These are phyloP conservation scores for Colletotrichum lupini DNA, from an alignment of 2,329 filamentous ascomycete species.

Conservation along the genomic window DNA sequence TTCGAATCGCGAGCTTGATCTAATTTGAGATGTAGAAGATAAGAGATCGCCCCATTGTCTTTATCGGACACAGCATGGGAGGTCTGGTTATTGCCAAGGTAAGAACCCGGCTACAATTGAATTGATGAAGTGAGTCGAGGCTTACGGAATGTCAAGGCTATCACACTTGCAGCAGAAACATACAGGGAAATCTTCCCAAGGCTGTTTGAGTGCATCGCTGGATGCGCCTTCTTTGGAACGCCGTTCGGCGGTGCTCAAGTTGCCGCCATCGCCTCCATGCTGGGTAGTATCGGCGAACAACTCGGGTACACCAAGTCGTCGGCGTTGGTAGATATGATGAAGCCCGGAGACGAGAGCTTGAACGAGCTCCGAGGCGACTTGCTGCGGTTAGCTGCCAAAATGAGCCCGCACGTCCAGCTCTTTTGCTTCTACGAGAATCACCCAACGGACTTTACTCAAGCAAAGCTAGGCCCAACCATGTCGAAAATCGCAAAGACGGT, in stretches of 20 bases:
- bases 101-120: constrained; percentile 28
- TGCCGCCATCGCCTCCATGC: constrained; percentile 51
- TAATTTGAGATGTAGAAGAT: constrained; percentile 7
- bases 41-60: constrained; percentile 50
- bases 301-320: constrained; percentile 46
- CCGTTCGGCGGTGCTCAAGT: constrained; percentile 52
- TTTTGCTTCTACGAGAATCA: constrained; percentile 54
- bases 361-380: constrained; percentile 52
- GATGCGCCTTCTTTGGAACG: constrained; percentile 53
- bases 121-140: background rate
- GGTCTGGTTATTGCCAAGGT: constrained; percentile 56
- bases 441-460: constrained; percentile 46
- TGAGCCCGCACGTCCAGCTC: constrained; percentile 49
- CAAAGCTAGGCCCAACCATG: constrained; percentile 41
- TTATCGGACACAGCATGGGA: constrained; percentile 57
- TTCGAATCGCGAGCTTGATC: background rate
- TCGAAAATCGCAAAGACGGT: constrained; percentile 45
- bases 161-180: constrained; percentile 44
- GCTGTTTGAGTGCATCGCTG: constrained; percentile 54
- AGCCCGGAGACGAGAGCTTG: constrained; percentile 50
- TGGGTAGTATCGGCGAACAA: constrained; percentile 47
- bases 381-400: constrained; percentile 47
- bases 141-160: constrained; percentile 14
- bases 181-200: constrained; percentile 48
- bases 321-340: constrained; percentile 53